Percentiles rank a stretch among this genome's conserved stretches.
These are phyloP conservation scores for Myriosclerotinia scirpicola DNA, from an alignment of 2,329 filamentous ascomycete genomes.

Conservation along the genomic window DNA sequence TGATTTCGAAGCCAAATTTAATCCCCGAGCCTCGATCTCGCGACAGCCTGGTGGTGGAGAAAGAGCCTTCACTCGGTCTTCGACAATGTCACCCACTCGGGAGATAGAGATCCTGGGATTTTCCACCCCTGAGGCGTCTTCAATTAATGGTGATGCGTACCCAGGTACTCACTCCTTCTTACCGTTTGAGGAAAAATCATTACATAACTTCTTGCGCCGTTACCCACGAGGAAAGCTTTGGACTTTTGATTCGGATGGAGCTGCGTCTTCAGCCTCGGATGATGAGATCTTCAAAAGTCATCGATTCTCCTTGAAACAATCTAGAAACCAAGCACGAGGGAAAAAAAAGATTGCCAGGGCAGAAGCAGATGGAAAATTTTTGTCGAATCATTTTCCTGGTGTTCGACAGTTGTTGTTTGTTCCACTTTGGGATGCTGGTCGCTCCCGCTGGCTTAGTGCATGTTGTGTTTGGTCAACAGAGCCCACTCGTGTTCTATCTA, in stretches of 20 bases:
- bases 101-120: slow-evolving; percentile 38
- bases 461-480: slow-evolving; percentile 49
- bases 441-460: slow-evolving; percentile 50
- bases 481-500: slow-evolving; percentile 40
- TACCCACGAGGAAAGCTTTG: slow-evolving; percentile 50
- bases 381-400: slow-evolving; percentile 46
- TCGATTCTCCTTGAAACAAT: slow-evolving; percentile 16
- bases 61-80: slow-evolving; percentile 7
- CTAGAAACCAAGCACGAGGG: slow-evolving; percentile 25
- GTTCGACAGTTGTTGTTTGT: slow-evolving; percentile 51
- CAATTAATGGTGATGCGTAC: slow-evolving; percentile 37
- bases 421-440: slow-evolving; percentile 51
- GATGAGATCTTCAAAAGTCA: slow-evolving; percentile 40
- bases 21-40: neutral
- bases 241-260: slow-evolving; percentile 48
- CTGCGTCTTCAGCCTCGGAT: slow-evolving; percentile 47
- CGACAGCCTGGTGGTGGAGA: neutral
- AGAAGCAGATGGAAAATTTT: slow-evolving; percentile 38
- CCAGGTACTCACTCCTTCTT: slow-evolving; percentile 35
- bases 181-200: slow-evolving; percentile 37
- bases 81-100: slow-evolving; percentile 23
- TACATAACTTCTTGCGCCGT: slow-evolving; percentile 43
- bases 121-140: slow-evolving; percentile 37
- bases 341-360: slow-evolving; percentile 27
- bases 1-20: neutral